Conservation (phyloP, 1,284 basidiomycete genomes). For the Ceratobasidium sp. region DNA sequence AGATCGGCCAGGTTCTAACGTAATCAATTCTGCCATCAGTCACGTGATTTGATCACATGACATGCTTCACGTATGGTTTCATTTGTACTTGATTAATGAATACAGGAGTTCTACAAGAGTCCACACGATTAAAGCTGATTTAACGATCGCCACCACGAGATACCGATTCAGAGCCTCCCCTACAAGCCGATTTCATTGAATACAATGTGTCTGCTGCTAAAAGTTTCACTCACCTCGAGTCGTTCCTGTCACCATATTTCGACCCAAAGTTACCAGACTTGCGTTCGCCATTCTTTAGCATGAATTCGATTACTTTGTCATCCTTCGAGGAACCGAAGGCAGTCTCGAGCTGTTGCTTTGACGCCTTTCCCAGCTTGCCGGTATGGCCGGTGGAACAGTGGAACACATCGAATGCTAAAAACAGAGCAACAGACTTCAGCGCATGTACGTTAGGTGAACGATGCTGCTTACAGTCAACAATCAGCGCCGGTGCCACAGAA, state of each 20-base stretch:
- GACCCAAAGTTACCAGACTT: constrained; percentile 29
- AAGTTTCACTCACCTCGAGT: constrained; percentile 12
- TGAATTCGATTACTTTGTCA: constrained; percentile 65
- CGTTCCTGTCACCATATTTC: constrained; percentile 37
- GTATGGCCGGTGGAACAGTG: constrained; percentile 75
- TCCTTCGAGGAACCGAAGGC: constrained; percentile 74
- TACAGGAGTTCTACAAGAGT: neutral
- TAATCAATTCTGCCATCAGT: neutral
- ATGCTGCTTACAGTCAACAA: constrained; percentile 74
- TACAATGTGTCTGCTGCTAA: no score
- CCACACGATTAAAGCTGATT: neutral
- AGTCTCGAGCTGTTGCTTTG: constrained; percentile 80
- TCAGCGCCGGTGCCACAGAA: constrained; percentile 70
- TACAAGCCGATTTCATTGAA: neutral
- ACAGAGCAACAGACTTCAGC: constrained; percentile 51
- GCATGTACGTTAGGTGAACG: constrained; percentile 14
- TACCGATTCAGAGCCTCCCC: constrained; percentile 1
- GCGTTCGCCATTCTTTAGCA: constrained; percentile 57
- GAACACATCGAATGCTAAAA: constrained; percentile 61
- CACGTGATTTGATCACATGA: neutral
- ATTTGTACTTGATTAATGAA: constrained; percentile 19
- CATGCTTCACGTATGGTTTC: neutral
- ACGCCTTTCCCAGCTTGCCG: constrained; percentile 73
- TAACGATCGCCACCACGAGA: constrained; percentile 10
- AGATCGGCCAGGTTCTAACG: neutral